A percentile compares a stretch with the other conserved stretches of the same genome.
Evolutionary conservation across 2,329 filamentous ascomycete genomes (phyloP).

Genomic region (Sclerotinia trifoliorum): DNA sequence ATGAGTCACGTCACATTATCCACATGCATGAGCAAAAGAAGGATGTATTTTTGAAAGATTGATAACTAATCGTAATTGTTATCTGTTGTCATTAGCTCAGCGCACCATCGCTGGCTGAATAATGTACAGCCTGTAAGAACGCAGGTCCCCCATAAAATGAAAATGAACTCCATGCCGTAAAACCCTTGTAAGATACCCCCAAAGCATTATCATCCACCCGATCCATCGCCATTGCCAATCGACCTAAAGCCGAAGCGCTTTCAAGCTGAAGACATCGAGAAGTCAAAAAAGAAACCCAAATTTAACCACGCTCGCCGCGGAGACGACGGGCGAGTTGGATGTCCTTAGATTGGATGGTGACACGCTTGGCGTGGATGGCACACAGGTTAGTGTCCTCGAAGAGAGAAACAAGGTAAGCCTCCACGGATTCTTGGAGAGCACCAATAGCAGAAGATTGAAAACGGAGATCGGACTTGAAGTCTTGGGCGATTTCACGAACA

Average conservation of each 20-base stretch:
- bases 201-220: slow-evolving; percentile 34
- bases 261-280: slow-evolving; percentile 26
- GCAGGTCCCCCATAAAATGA: slow-evolving; percentile 23
- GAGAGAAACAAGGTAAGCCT: slow-evolving; percentile 96
- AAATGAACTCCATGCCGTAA: slow-evolving; percentile 35
- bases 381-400: slow-evolving; percentile 99
- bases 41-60: slow-evolving; percentile 23
- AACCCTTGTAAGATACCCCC: slow-evolving; percentile 32
- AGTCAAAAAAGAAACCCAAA: slow-evolving; percentile 24
- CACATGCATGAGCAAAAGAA: not conserved
- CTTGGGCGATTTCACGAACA: slow-evolving; percentile 93
- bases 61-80: slow-evolving; percentile 28
- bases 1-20: not conserved
- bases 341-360: slow-evolving; percentile 83
- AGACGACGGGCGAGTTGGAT: slow-evolving; percentile 96
- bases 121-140: slow-evolving; percentile 35
- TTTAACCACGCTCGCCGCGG: slow-evolving; percentile 87
- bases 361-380: slow-evolving; percentile 98
- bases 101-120: slow-evolving; percentile 37
- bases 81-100: slow-evolving; percentile 32
- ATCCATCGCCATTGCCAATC: slow-evolving; percentile 22
- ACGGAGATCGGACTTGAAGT: slow-evolving; percentile 92
- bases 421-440: slow-evolving; percentile 96
- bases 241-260: slow-evolving; percentile 24
- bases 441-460: slow-evolving; percentile 99